Evolutionary conservation across 2,329 filamentous ascomycete species (phyloP), one percentile per base, ranked within the genome.

Genomic region (Aspergillus brasiliensis): DNA sequence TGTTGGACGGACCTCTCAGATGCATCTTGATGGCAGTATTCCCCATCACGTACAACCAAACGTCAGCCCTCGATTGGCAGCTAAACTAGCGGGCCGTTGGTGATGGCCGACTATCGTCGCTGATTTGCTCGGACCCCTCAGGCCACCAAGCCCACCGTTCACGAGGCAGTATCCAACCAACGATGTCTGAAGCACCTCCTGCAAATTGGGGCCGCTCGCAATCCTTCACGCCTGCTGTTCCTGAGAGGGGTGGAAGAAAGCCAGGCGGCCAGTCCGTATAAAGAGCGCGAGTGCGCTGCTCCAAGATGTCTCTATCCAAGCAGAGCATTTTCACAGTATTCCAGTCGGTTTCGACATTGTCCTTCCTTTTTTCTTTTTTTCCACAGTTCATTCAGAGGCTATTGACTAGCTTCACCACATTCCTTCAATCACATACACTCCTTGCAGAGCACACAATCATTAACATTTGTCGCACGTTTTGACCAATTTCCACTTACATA

Each of bases 321-420:
- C 52, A 55, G 52, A 46, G 52, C 52, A 44, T 34, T 25, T 40
- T 55, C 28, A 21, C 52, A 55, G 52, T 13, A 55, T 55, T 53
- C 52, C 8, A 55, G 52, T 55, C 52, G 52, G 10, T 46, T 44
- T 28, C 52, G 52, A 55, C 52, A 55, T n/a, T n/a, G 40, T 55
- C 52, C 37, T 55, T 55, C 25, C 27, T 55, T 40, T 23, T 55
- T 40, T 21, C 8, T 40, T 40, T 40, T 13, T 34, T 31, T 34
- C 8, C 2, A 34, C 25, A 27, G 46, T 49, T 31, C 15, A 28
- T 48, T 1, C 28, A 11, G 52, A 55, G 15, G 28, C 52, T 55
- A 55, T 55, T 55, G 52, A 55, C 27, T 55, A 55, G 52, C 28
- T 44, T 34, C 52, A 46, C 4, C 38, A 55, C 52, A 55, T 34